Base-by-base conservation (phyloP, 2,329 filamentous ascomycete genomes). In the Penicillium vulpinum region DNA sequence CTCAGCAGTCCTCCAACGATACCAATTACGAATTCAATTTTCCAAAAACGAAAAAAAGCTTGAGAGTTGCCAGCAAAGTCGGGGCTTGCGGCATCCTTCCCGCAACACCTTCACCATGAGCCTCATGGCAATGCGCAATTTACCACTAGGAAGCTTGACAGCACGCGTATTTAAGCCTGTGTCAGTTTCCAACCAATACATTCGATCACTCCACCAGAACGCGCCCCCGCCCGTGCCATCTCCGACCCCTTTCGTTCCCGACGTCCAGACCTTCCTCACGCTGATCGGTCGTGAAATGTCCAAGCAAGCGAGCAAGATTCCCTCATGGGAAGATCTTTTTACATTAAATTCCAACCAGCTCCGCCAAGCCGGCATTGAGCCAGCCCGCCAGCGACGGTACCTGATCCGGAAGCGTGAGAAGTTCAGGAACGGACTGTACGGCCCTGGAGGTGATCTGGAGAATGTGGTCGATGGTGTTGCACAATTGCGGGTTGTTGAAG, bases 301-400 rank as follows among this genome's bases (percentile, higher is more conserved):
- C 69, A 86, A 89, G 70, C 91, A 97, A 79, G 85, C 89, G 47
- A 81, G 85, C 76, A 97, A 97, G 76, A 91, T 99, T 67, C 86
- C 90, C 2, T 88, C 89, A 11, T 97, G 94, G 94, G 89, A 94
- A 51, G 85, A 90, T 6, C 85, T 99, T 44, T 97, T 97, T 82
- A 87, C 87, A 44, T 81, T 94, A 62, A 87, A 85, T 22, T 91
- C 90, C 18, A 74, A 81, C 43, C 87, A 97, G 76, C 82, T 99
- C 63, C 86, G 87, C 63, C 88, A 93, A 66, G 82, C 94, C 18
- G 93, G 94, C 54, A 83, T 97, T 61, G 93, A 97, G 73, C 91
- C 92, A 15, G 84, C 93, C 18, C 88, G 93, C 43, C 85, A 86
- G 63, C 85, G 94, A 60, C 83, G 88, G 56, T 99, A 97, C 71